These are phyloP conservation scores for Physaria fendleri DNA, from an alignment of 345 rosid species.

Conservation along the genomic window DNA sequence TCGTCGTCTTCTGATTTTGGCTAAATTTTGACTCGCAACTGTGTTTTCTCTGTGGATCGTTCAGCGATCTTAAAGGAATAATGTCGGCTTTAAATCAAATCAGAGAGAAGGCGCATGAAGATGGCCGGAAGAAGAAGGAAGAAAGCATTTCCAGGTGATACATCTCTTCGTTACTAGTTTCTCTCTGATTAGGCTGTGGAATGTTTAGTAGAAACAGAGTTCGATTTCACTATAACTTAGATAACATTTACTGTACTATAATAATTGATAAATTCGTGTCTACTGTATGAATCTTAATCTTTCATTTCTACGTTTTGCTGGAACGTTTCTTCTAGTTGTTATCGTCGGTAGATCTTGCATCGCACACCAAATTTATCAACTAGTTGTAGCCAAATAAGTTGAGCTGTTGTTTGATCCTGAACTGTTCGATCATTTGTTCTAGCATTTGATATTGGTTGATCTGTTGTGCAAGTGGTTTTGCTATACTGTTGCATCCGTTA, in stretches of 20 bases:
- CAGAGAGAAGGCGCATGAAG: conserved; percentile 67
- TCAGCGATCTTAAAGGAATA: conserved; percentile 75
- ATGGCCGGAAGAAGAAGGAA: conserved; percentile 77
- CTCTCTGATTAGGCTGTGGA: background rate
- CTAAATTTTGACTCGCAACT: background rate
- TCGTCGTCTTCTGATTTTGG: background rate
- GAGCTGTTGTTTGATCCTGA: no score
- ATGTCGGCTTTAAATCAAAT: conserved; percentile 79
- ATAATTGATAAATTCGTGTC: background rate
- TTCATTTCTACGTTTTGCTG: background rate
- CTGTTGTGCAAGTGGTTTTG: background rate
- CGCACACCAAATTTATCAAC: background rate
- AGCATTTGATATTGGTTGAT: background rate
- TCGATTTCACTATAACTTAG: background rate
- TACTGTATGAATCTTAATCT: background rate
- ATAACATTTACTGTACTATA: background rate
- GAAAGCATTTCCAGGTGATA: conserved; percentile 74
- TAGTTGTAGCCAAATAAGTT: background rate
- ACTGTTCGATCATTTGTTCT: conserved; percentile 12
- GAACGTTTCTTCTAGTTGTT: background rate
- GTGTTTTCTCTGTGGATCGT: conserved; percentile 12
- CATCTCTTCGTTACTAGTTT: background rate
- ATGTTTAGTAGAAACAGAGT: background rate
- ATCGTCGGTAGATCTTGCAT: conserved; percentile 5
- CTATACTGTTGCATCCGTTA: background rate